Evolutionary conservation across 1,284 basidiomycete genomes (phyloP).

Genomic region (Ganoderma multipileum): DNA sequence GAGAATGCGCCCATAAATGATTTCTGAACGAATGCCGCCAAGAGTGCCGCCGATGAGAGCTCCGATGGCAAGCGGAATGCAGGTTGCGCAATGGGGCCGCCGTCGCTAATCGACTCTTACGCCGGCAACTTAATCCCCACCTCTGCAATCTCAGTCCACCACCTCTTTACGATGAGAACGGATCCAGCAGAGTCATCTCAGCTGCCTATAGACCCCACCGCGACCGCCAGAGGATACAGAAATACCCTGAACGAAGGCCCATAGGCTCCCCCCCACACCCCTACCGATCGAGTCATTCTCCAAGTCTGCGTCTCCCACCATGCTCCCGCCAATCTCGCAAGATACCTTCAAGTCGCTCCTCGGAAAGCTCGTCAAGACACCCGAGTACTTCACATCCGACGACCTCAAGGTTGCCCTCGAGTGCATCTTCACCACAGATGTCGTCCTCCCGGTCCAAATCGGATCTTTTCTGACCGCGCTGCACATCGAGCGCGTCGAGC

Average conservation of each 20-base stretch:
- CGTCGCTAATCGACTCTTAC: neutral
- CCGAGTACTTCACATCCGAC: slow-evolving; percentile 74
- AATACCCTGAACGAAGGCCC: slow-evolving; percentile 1
- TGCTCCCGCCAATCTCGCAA: slow-evolving; percentile 40
- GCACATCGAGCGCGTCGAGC: slow-evolving; percentile 79
- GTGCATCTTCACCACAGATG: slow-evolving; percentile 75
- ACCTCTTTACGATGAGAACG: slow-evolving; percentile 10
- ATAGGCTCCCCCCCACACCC: neutral
- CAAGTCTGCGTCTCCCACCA: slow-evolving; percentile 21
- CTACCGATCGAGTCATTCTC: slow-evolving; percentile 17
- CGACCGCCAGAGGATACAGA: neutral
- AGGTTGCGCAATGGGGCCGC: neutral
- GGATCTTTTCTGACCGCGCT: slow-evolving; percentile 87
- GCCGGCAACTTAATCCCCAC: slow-evolving; percentile 5
- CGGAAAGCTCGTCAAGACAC: slow-evolving; percentile 78
- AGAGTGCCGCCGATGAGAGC: neutral
- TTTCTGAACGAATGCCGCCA: neutral
- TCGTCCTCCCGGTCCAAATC: slow-evolving; percentile 72
- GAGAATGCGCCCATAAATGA: neutral
- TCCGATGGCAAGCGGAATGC: neutral
- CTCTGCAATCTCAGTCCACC: too few relatives aligned
- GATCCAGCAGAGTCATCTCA: slow-evolving; percentile 14
- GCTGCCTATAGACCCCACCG: neutral
- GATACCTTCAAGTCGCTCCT: slow-evolving; percentile 81
- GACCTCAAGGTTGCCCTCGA: slow-evolving; percentile 77